These are phyloP conservation scores for Alternaria sp. DNA, from an alignment of 2,329 filamentous ascomycete genomes.

Conservation along the genomic window DNA sequence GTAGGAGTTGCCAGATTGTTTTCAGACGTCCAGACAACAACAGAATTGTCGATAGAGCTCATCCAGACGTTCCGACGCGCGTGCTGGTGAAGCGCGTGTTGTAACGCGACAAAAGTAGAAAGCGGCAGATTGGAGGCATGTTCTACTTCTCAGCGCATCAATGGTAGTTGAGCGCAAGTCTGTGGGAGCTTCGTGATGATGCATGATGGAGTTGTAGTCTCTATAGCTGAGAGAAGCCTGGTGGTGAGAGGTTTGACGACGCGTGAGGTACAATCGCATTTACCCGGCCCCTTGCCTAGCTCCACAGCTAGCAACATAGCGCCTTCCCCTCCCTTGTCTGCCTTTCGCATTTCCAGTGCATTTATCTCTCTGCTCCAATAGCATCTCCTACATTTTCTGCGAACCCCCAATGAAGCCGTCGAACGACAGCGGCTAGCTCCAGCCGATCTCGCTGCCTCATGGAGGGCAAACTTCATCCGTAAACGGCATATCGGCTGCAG, in stretches of 20 bases:
- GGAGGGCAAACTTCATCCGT: not conserved
- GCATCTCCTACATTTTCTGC: not conserved
- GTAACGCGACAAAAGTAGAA: not conserved
- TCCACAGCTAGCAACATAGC: not conserved
- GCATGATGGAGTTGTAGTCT: not conserved
- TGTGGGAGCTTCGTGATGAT: not conserved
- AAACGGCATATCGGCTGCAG: slow-evolving; percentile 1
- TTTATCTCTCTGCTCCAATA: not conserved
- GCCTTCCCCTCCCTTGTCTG: not conserved
- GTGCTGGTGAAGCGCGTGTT: not conserved
- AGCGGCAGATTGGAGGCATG: not conserved
- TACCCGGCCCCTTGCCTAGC: not conserved
- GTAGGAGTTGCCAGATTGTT: not conserved
- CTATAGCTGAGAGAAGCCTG: not conserved
- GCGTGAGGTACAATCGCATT: not conserved
- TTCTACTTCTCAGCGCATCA: not conserved
- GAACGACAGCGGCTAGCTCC: not conserved
- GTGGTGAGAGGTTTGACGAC: not conserved
- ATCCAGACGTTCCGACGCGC: not conserved
- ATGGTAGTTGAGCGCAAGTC: not conserved
- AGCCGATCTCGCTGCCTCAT: not conserved
- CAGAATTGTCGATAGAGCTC: not conserved
- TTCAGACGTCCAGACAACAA: not conserved
- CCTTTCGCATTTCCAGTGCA: not conserved
- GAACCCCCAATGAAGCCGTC: not conserved